Base-by-base conservation (phyloP, 495 filamentous ascomycete genomes). In the Extremus antarcticus region DNA sequence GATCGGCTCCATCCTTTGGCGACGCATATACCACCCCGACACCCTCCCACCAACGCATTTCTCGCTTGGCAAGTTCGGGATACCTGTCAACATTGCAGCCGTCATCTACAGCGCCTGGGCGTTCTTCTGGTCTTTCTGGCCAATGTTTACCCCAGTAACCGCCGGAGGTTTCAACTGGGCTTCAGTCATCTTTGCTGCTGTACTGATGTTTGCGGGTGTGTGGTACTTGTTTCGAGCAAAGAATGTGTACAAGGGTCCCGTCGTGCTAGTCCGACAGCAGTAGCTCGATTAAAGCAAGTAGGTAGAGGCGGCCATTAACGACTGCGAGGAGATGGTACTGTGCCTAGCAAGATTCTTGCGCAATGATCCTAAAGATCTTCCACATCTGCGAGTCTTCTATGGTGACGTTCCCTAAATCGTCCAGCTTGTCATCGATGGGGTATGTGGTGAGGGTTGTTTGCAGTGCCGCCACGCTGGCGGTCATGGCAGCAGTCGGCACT, bases 91-190 rank as follows among this genome's bases (percentile, higher is more conserved):
- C 13, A 13, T 13, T 35, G 29, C 13, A 13, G 29, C 29, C 13
- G 29, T 35, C 13, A 13, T 35, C 7, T 35, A 13, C 7, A 7
- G 29, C 13, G 7, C 13, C 13, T 35, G 29, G 29, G 4, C 29
- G 4, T 35, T n/a, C 13, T 67, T 70, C 40, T 60, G 65, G 48
- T 58, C 49, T 21, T 69, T 69, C 50, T 67, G 60, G 60, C 68
- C 67, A 4, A 60, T 59, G 20, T 32, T 32, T 7, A 60, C 53
- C 20, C 55, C 56, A 1, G 58, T 64, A 9, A 57, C 40, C 20
- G 19, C 46, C 11, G 51, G 19, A 15, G 47, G 29, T 4, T 64
- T 66, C 25, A 52, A 52, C 35, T 52, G 50, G 50, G 25, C 50
- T 9, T 19, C 25, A 9, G 25, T 52, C 23, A 38, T 52, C 50